Evolutionary conservation across 2,329 filamentous ascomycete genomes (phyloP), one percentile per base, ranked within the genome.

Genomic region (Fusarium sp.): DNA sequence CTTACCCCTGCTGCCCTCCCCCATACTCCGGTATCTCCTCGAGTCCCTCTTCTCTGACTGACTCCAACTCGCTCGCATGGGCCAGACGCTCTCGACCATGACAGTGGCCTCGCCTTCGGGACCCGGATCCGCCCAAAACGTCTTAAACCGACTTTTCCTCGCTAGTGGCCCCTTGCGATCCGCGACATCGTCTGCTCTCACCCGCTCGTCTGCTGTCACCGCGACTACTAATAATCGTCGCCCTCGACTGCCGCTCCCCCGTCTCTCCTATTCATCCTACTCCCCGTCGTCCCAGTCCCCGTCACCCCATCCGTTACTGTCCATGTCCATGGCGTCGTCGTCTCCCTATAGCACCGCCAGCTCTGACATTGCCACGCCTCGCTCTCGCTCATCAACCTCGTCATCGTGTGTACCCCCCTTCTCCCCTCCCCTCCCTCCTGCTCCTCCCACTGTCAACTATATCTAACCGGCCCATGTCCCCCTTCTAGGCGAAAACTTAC

Each of bases 301-400:
- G 68, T 78, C 76, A 78, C 76, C 73, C 76, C 76, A 78, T 76
- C 24, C 64, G 64, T 69, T 68, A 66, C 65, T 66, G 62, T 70
- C 73, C 64, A 72, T 77, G 75, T 74, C 78, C 73, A 80, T 80
- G 81, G 77, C 81, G 72, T 78, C 80, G 67, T 71, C 77, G 74
- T 75, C 77, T 82, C 82, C 85, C 71, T 83, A 84, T 81, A 88
- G 84, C 76, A 84, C 84, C 77, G 83, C 84, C 77, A 85, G 83
- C 78, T 84, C 84, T 80, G 87, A 89, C 83, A 85, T 88, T 80
- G 86, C 86, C 80, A 89, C 88, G 65, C 88, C 88, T 81, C 86
- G 86, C 77, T 89, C 88, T 52, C 71, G 48, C 45, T 73, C 71
- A 59, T 82, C 84, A 62, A 89, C 88, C 69, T 87, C 88, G 57